Base-by-base conservation (phyloP, 73 alveolate genomes). In the Tetrahymena thermophila region DNA sequence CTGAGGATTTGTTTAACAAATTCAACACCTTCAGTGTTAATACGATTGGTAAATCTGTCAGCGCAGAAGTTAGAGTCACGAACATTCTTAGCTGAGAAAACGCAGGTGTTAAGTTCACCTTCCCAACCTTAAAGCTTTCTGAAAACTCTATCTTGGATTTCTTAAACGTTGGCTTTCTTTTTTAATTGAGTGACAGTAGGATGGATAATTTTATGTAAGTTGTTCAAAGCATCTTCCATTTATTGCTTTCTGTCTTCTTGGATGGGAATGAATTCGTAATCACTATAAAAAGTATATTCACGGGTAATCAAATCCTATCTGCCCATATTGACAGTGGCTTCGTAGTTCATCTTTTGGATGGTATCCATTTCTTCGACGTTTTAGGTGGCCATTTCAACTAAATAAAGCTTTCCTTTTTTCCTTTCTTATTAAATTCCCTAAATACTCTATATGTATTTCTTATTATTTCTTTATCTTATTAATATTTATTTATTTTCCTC, bases 121-220 rank as follows among this genome's bases (percentile, higher is more conserved):
- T 71, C 89, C 89, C 89, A 71, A 71, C 89, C 89, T 71, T 71
- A 71, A 71, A 71, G 89, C 89, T 71, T 71, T 71, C 89, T 71
- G 89, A 25, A 71, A 71, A 71, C n/a, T 71, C 89, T 71, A 71
- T 71, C 89, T 71, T 71, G n/a, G 89, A 71, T 71, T 71, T 71
- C 89, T 31, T 71, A 71, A 71, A 71, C 89, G 31, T 71, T 71
- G 37, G 89, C 89, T 71, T 71, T 71, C 89, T 71, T 71, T 31
- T 71, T 71, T 71, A 71, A 71, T 71, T 71, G 89, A 71, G 89
- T 71, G 89, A 71, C 89, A 71, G 89, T 71, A 71, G 89, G 89
- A 31, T 71, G 89, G 89, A 71, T 71, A 31, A 71, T 31, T 31
- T 71, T 71, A 31, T 71, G 89, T 71, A 71, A 71, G 89, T 71